Evolutionary conservation across 352 stramenopile species (phyloP).

Genomic region (Elongisporangium senticosum): DNA sequence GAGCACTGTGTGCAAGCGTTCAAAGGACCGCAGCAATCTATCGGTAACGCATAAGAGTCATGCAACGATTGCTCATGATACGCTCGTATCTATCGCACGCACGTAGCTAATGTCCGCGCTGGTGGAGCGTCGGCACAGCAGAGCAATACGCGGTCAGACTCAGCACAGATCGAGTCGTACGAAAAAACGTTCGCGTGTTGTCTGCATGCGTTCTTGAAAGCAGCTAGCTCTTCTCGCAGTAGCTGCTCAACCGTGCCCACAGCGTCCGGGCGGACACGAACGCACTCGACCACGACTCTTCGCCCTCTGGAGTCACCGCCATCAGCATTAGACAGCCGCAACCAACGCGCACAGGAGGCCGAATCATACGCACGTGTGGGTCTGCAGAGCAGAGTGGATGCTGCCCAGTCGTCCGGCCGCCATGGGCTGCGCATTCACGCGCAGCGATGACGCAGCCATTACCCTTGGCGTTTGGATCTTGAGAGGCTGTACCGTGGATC

Average conservation of each 20-base stretch:
- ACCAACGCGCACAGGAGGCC: neutral
- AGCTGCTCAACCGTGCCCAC: conserved; percentile 1
- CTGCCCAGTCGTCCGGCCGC: conserved; percentile 24
- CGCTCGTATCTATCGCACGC: neutral
- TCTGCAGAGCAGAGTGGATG: conserved; percentile 31
- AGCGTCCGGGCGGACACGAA: conserved; percentile 10
- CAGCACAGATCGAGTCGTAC: conserved; percentile 13
- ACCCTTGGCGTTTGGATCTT: neutral
- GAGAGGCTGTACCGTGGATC: neutral
- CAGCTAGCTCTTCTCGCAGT: conserved; percentile 13
- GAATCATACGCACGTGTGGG: conserved; percentile 15
- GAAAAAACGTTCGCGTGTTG: conserved; percentile 15
- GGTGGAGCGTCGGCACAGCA: neutral
- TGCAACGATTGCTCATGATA: neutral
- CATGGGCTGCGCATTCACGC: conserved; percentile 20
- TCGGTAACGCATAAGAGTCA: neutral
- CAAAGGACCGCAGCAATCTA: conserved; percentile 21
- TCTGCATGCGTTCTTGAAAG: neutral
- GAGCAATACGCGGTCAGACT: neutral
- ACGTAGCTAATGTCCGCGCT: conserved; percentile 3
- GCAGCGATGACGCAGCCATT: conserved; percentile 6
- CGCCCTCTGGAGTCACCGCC: conserved; percentile 10
- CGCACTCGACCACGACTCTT: conserved; percentile 21
- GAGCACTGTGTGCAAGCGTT: conserved; percentile 24
- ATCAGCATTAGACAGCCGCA: neutral